Evolutionary conservation across 306 rosid species (phyloP).

Genomic region (Lablab purpureus): DNA sequence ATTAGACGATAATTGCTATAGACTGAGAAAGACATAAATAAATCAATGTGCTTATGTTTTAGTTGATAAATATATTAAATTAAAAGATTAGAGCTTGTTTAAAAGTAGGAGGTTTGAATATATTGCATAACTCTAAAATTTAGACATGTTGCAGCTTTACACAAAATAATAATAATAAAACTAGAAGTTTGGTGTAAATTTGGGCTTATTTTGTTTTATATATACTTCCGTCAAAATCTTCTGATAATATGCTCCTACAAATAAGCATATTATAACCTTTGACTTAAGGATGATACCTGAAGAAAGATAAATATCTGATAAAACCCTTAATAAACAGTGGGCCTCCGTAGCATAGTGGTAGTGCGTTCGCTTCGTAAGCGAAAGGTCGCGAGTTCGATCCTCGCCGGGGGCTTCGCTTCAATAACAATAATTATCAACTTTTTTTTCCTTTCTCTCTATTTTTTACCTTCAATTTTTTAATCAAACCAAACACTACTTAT

Average conservation of each 20-base stretch:
- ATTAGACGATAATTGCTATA: neutral
- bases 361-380: constrained; percentile 99
- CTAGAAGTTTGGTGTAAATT: neutral
- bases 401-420: constrained; percentile 99
- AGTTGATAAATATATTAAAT: neutral
- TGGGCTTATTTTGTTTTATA: neutral
- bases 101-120: too few relatives aligned
- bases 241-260: neutral
- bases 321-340: too few relatives aligned
- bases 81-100: neutral
- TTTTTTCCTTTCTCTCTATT: too few relatives aligned
- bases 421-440: too few relatives aligned
- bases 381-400: constrained; percentile 99
- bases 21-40: neutral
- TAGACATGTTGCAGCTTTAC: too few relatives aligned
- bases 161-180: neutral
- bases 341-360: constrained; percentile 99
- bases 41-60: neutral
- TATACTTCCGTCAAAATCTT: neutral
- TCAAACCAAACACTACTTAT: too few relatives aligned
- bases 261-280: neutral
- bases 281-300: too few relatives aligned
- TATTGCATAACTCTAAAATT: too few relatives aligned
- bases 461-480: too few relatives aligned
- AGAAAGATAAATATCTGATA: fast-evolving